Evolutionary conservation across 176 grass and related monocot species (phyloP).

Genomic region (Olyra latifolia): DNA sequence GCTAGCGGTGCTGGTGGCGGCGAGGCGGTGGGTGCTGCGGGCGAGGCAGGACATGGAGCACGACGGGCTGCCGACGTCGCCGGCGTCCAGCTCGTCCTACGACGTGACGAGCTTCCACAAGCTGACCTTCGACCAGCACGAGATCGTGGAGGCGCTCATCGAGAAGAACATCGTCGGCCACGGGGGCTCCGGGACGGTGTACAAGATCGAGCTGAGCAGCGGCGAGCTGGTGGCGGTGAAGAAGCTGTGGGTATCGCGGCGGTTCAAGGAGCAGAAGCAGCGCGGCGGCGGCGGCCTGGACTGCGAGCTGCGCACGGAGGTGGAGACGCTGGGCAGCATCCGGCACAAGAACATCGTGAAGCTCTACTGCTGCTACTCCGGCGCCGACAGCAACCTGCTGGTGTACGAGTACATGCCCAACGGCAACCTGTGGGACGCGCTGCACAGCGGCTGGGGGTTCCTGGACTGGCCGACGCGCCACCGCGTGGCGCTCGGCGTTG

Average conservation of each 20-base stretch:
- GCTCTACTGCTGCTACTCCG: slow-evolving; percentile 95
- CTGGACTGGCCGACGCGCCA: slow-evolving; percentile 85
- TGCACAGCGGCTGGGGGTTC: slow-evolving; percentile 66
- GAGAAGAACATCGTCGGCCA: slow-evolving; percentile 94
- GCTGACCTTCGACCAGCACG: slow-evolving; percentile 83
- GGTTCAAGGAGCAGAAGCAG: slow-evolving; percentile 9
- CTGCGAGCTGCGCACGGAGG: slow-evolving; percentile 73
- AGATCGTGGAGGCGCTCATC: slow-evolving; percentile 88
- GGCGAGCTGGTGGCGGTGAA: slow-evolving; percentile 83
- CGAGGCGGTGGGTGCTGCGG: slow-evolving; percentile 48
- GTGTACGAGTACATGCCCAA: slow-evolving; percentile 99
- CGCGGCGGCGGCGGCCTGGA: slow-evolving; percentile 6
- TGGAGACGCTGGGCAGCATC: slow-evolving; percentile 98
- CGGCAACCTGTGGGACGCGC: slow-evolving; percentile 89
- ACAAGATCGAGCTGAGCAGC: slow-evolving; percentile 84
- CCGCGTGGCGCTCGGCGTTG: slow-evolving; percentile 69
- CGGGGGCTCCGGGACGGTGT: slow-evolving; percentile 80
- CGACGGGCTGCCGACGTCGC: slow-evolving; percentile 49
- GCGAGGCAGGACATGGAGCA: slow-evolving; percentile 37
- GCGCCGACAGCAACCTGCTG: slow-evolving; percentile 74
- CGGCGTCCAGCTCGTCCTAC: slow-evolving; percentile 55
- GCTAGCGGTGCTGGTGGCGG: slow-evolving; percentile 36
- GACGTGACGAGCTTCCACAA: slow-evolving; percentile 96
- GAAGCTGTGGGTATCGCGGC: slow-evolving; percentile 68
- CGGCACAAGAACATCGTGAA: slow-evolving; percentile 99